Base-by-base conservation (phyloP, 2,329 filamentous ascomycete genomes). In the Aspergillus spinulosporus region DNA sequence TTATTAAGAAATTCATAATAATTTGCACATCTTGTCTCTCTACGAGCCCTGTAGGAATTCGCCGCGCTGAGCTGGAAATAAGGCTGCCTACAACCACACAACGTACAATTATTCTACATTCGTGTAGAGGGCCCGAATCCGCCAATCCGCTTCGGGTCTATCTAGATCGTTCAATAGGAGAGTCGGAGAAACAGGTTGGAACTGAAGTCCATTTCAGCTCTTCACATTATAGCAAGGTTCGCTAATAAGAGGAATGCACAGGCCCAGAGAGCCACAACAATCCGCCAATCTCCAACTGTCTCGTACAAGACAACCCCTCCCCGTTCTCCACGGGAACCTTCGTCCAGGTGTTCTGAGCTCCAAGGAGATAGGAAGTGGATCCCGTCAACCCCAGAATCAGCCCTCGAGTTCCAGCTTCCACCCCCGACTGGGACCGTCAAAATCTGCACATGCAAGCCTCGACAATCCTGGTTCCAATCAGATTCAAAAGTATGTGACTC, bases 1-100 rank as follows among this genome's bases (percentile, higher is more conserved):
- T n/a, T 39, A 39, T 5, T 39, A 11, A 12, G 32, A 8, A 9
- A 34, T 34, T 34, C 32, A 12, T 34, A 2, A 36, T 21, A 8
- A 36, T 21, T 21, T 21, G 21, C 21, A 21, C 21, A 12, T 12
- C 7, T 36, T 1, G 36, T n/a, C 4, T 4, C 7, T 34, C 3
- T 12, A 34, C 32, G 7, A 34, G 7, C 11, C 11, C 7, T 21
- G 32, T 34, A 21, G 21, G 31, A 36, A 21, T 49, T 49, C 21
- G 46, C 46, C 46, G 32, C 32, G 46, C 46, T 49, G 46, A 49
- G 26, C 26, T 49, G 2, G 15, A 36, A 49, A 49, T 39, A 9
- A 37, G 37, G 46, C 21, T 49, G 46, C 46, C 46, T 49, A 37
- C 32, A 3, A 12, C 32, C 4, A 6, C 32, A 36, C 9, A 3